Percentiles rank a stretch among this genome's conserved stretches.
phyloP scores from a whole-genome alignment of 2,329 filamentous ascomycete genomes.

The Sporothrix globosa region DNA sequence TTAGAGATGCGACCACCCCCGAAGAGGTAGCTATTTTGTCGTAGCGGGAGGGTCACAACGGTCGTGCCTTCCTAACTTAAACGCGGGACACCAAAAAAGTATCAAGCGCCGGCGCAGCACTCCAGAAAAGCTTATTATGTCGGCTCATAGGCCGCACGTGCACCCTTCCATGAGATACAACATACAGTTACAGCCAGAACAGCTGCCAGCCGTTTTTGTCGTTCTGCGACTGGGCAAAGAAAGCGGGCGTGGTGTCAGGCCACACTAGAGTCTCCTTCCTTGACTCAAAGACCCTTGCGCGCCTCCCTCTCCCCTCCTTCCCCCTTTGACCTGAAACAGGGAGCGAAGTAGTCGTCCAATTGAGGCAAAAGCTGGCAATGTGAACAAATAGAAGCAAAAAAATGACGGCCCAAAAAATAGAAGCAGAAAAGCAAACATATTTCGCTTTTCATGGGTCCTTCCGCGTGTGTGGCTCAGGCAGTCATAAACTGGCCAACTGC shows the following conservation, averaged over 20 bases:
- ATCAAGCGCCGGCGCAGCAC: neutral
- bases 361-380: neutral
- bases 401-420: too few relatives aligned
- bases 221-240: neutral
- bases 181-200: neutral
- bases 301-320: neutral
- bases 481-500: neutral
- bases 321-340: conserved; percentile 11
- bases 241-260: neutral
- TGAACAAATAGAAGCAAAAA: neutral
- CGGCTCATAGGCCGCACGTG: neutral
- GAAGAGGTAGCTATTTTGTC: neutral
- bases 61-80: neutral
- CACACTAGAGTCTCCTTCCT: neutral
- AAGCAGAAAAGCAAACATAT: neutral
- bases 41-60: neutral
- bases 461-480: conserved; percentile 20
- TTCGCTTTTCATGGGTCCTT: neutral
- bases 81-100: conserved; percentile 16
- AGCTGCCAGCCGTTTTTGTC: neutral
- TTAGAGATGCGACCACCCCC: conserved; percentile 1
- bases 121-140: conserved; percentile 2
- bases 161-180: neutral
- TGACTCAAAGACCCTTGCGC: neutral
- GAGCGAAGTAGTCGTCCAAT: neutral